Base-by-base conservation (phyloP, 1,284 basidiomycete species). In the Leccinum brunneo-olivaceum region DNA sequence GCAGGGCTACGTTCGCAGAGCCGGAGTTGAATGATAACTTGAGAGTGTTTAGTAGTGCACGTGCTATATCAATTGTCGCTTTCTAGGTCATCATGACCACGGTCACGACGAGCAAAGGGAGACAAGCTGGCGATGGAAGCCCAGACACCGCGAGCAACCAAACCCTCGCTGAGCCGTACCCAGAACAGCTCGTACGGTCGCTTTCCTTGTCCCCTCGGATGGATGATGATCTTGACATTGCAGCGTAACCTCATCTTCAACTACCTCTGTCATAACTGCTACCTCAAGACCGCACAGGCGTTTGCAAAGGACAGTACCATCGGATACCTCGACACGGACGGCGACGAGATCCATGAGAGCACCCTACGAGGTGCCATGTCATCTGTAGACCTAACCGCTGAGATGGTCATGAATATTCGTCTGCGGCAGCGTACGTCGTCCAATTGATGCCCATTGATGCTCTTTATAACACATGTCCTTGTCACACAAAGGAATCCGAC, bases 231-330 rank as follows among this genome's bases (percentile, higher is more conserved):
- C 37, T 35, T 21, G 25, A 20, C 45, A 15, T 38, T 29, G 19
- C 44, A 88, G 85, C 77, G 81, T 39, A 65, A 74, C n/a, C 67
- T 93, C 32, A 82, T 93, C 6, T 68, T 91, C 37, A 84, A 91
- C 55, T 93, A 91, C 56, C 73, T 93, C 4, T 74, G 77, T 45
- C 85, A 90, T 55, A 74, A 77, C 34, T 82, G 83, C 47, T 88
- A 83, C 61, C 74, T 78, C 25, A 69, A 71, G 29, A 84, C 87
- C 0, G 86, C 86, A 5, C 68, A 72, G 27, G 81, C 82, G 0
- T 90, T 92, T 53, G 73, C 77, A 8, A 67, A 69, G 39, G 85
- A 90, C 44, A 81, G 79, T 47, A 65, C 72, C 9, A 67, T 79
- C 18, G 70, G 70, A 30, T 76, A 77, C 41, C 67, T 81, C 16